Conservation (phyloP, 2,329 filamentous ascomycete genomes). For the Botrytis sinoallii region DNA sequence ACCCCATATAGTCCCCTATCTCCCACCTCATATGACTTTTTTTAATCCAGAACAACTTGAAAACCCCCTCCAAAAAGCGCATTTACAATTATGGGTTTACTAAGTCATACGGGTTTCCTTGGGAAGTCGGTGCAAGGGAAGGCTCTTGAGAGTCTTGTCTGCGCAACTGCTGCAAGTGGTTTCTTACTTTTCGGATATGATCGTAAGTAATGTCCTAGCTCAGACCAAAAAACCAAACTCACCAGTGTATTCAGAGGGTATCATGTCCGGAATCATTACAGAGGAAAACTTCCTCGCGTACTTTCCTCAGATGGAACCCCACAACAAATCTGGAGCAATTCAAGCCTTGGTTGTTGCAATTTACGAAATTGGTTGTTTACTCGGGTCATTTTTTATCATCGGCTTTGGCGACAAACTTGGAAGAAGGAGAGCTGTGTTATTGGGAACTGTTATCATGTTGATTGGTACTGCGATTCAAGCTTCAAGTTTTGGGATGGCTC, state of each 20-base stretch:
- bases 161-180: constrained; percentile 18
- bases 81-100: constrained; percentile 13
- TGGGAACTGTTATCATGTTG: constrained; percentile 56
- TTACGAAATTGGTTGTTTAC: constrained; percentile 59
- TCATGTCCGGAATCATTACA: constrained; percentile 43
- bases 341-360: constrained; percentile 52
- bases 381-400: constrained; percentile 54
- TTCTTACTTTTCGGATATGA: constrained; percentile 23
- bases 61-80: neutral
- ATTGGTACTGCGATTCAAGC: constrained; percentile 49
- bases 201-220: constrained; percentile 8
- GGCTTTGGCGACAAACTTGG: constrained; percentile 57
- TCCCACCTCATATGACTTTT: constrained; percentile 9
- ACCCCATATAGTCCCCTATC: constrained; percentile 14
- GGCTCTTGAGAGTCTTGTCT: constrained; percentile 19
- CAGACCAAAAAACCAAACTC: neutral
- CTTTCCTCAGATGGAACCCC: constrained; percentile 27
- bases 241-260: constrained; percentile 10
- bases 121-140: constrained; percentile 13
- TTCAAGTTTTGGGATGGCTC: constrained; percentile 45
- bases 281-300: constrained; percentile 46
- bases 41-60: neutral
- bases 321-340: constrained; percentile 29
- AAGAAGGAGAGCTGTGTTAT: constrained; percentile 54
- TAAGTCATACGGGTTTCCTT: constrained; percentile 19